phyloP scores from a whole-genome alignment of 257 asterid species.

The Agastache rugosa region DNA sequence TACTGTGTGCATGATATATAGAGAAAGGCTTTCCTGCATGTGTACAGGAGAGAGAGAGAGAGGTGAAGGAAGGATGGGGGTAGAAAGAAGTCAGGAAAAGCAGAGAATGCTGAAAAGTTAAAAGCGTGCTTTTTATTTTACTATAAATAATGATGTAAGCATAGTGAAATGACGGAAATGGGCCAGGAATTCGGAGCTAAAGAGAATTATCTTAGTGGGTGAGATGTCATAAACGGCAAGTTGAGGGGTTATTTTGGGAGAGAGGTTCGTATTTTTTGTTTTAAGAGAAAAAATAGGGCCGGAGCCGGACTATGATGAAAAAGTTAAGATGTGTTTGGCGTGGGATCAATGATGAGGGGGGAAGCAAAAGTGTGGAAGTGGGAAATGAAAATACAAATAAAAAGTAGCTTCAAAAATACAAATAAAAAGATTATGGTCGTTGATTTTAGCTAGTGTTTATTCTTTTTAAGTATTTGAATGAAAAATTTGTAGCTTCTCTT shows the following conservation, averaged over 20 bases:
- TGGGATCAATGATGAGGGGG: constrained; percentile 38
- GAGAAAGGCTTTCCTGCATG: constrained; percentile 37
- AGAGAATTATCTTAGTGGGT: not conserved
- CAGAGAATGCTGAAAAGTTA: constrained; percentile 24
- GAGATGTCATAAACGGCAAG: not conserved
- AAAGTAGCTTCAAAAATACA: not conserved
- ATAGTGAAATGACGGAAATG: constrained; percentile 17
- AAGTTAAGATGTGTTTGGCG: constrained; percentile 38
- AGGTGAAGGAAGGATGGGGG: constrained; percentile 1
- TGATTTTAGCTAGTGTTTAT: no score
- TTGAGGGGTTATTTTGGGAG: not conserved
- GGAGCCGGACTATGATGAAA: constrained; percentile 32
- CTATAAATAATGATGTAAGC: not conserved
- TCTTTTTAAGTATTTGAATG: not conserved
- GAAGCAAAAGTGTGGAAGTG: not conserved
- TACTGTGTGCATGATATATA: constrained; percentile 49
- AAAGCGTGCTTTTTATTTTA: constrained; percentile 36
- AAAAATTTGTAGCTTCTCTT: not conserved
- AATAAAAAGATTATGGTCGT: no score
- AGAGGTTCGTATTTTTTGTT: not conserved
- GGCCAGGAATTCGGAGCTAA: not conserved
- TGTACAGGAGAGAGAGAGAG: constrained; percentile 17
- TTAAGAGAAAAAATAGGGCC: not conserved
- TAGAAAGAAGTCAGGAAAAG: constrained; percentile 22
- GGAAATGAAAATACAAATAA: not conserved